Conservation (phyloP, 2,329 filamentous ascomycete species). For the Colletotrichum horii region DNA sequence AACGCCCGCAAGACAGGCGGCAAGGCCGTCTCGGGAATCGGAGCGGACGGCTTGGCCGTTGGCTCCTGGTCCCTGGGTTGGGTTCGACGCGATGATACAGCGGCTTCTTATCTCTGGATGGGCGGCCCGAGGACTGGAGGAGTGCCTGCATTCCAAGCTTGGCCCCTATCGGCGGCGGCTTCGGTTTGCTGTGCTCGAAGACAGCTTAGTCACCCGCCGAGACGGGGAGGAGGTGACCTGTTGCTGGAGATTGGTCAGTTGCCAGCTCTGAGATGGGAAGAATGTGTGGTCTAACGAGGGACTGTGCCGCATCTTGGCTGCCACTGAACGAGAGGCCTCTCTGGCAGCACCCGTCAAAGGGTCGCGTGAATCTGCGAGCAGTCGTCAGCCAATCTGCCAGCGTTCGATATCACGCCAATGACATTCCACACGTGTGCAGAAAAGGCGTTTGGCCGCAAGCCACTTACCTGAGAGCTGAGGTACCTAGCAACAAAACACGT, state of each 20-base stretch:
- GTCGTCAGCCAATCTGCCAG: not conserved
- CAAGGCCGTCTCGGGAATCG: not conserved
- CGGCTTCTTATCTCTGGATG: slow-evolving; percentile 15
- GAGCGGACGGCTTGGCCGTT: not conserved
- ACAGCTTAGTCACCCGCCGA: not conserved
- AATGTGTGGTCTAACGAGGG: not conserved
- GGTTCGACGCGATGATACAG: not conserved
- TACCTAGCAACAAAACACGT: not conserved
- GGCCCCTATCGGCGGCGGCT: not conserved
- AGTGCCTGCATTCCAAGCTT: not conserved
- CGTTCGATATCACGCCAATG: not conserved
- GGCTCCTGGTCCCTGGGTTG: not conserved
- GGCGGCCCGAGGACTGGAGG: not conserved
- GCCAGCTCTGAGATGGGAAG: not conserved
- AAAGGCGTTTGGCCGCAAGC: not conserved
- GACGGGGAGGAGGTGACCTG: too few species aligned
- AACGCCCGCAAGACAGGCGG: slow-evolving; percentile 4
- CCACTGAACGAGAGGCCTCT: not conserved
- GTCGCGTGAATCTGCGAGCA: not conserved
- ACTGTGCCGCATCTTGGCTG: not conserved
- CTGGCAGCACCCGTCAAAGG: not conserved
- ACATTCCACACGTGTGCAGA: not conserved
- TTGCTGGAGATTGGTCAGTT: not conserved
- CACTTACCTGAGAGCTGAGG: not conserved
- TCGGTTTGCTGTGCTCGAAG: not conserved